Percentiles rank a stretch among this genome's conserved stretches.
These are phyloP conservation scores for Porphyrellus cyaneotinctus DNA, from an alignment of 768 basidiomycete species.

Conservation along the genomic window DNA sequence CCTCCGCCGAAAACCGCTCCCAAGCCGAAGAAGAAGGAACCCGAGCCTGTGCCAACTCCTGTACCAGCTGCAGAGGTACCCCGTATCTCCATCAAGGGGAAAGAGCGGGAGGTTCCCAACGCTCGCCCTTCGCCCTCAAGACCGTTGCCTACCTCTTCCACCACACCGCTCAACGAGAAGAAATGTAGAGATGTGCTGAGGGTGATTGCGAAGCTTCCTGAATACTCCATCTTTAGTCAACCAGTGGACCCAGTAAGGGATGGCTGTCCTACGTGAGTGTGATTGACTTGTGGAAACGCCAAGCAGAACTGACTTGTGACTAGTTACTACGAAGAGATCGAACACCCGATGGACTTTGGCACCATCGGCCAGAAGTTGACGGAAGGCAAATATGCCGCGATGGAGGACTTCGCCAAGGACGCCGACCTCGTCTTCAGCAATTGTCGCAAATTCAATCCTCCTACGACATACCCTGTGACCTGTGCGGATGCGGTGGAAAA, in stretches of 20 bases:
- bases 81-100: constrained; percentile 59
- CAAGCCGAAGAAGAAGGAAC: constrained; percentile 43
- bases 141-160: constrained; percentile 35
- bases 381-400: constrained; percentile 63
- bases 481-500: constrained; percentile 74
- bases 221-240: constrained; percentile 66
- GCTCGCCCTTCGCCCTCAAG: constrained; percentile 37
- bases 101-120: constrained; percentile 57
- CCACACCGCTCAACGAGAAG: constrained; percentile 69
- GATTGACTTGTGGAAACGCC: neutral
- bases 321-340: constrained; percentile 91
- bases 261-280: constrained; percentile 85
- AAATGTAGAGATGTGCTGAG: constrained; percentile 76
- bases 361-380: constrained; percentile 72
- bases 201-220: constrained; percentile 54
- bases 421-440: constrained; percentile 82
- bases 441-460: constrained; percentile 90
- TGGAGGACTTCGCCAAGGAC: constrained; percentile 81
- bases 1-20: constrained; percentile 25
- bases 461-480: constrained; percentile 65
- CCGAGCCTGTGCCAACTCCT: constrained; percentile 22
- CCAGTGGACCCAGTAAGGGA: constrained; percentile 83
- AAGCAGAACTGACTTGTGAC: constrained; percentile 2
- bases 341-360: constrained; percentile 89
- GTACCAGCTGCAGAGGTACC: constrained; percentile 24